Base-by-base conservation (phyloP, 2,329 filamentous ascomycete genomes). In the Drechslera avenae region DNA sequence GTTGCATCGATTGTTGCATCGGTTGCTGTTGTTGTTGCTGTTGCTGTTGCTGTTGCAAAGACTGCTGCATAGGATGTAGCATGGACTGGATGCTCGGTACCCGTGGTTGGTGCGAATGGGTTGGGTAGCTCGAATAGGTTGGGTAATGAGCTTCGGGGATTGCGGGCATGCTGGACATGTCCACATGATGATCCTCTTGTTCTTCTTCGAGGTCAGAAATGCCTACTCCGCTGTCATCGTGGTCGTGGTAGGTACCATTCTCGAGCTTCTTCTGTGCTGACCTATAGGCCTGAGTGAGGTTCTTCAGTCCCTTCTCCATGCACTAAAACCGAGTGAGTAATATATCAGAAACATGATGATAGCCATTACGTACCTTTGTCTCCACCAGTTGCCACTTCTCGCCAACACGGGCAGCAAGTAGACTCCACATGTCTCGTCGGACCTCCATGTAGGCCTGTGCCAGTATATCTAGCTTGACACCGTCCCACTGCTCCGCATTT, bases 271-370 rank as follows among this genome's bases (percentile, higher is more conserved):
- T 86, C 51, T 83, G 80, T 50, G 83, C 84, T 48, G 86, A 82
- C 55, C 88, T 84, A 58, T 86, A 81, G 44, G 85, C 83, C 62
- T 86, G 85, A 69, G 88, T 86, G 50, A 94, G 81, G 73, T 90
- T 91, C 76, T 91, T 93, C 63, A 93, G 78, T 30, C 90, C 90
- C 67, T 88, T 89, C 71, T 88, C 86, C 86, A 94, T 90, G 75
- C 88, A 91, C 89, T 93, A 59, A 46, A 46, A 18, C 52, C 31
- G 14, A 13, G 39, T 63, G 41, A 68, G 58, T 42, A 40, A n/a
- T 18, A 9, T 13, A 28, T n/a, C 17, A 36, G 13, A 30, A 40
- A 50, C 2, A 30, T 6, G 9, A 28, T 17, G 16, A 19, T 36
- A 14, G 14, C 1, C 13, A 8, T n/a, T 5, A 54, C 54, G 19